Base-by-base conservation (phyloP, 2,329 filamentous ascomycete species). In the Beauveria scarabaeidicola region DNA sequence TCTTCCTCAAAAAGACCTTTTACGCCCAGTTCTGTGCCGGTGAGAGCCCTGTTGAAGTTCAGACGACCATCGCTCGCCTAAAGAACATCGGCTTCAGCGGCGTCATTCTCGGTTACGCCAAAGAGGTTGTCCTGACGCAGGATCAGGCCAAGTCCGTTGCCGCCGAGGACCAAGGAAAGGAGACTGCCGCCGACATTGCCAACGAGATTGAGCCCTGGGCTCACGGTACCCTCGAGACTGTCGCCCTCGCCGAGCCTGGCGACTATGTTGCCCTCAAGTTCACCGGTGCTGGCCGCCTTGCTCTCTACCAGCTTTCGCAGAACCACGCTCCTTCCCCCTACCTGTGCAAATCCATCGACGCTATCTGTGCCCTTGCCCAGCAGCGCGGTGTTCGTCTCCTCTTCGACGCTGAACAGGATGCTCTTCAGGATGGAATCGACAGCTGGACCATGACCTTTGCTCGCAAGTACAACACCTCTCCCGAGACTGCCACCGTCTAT, bases 21-120 rank as follows among this genome's bases (percentile, higher is more conserved):
- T 96, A 96, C 71, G 85, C 86, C 25, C 92, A 97, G 68, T 97
- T 96, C 73, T 97, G 92, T 72, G 90, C 90, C 0, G 92, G 92
- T 29, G 88, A 91, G 73, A 88, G 83, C 52, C 78, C 81, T 0
- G 67, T 71, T 1, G 89, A 96, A 72, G 87, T 95, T 2, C 76
- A 78, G 46, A 73, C 70, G 32, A 91, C 88, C 0, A 82, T 91
- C 32, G 69, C 78, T 1, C 76, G 79, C 2, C 78, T 96, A 10
- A 89, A 90, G 71, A 72, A 77, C 36, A 84, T 93, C 48, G 92
- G 92, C 1, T 96, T 90, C 69, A 83, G 82, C 25, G 92, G 91
- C 13, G 89, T 96, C 6, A 91, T 96, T 59, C 78, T 96, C 51
- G 86, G 89, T 54, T 96, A 95, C 67, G 91, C 90, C 2, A 83